Evolutionary conservation across 148 eudicot genomes (phyloP).

Genomic region (Silene uniflora): DNA sequence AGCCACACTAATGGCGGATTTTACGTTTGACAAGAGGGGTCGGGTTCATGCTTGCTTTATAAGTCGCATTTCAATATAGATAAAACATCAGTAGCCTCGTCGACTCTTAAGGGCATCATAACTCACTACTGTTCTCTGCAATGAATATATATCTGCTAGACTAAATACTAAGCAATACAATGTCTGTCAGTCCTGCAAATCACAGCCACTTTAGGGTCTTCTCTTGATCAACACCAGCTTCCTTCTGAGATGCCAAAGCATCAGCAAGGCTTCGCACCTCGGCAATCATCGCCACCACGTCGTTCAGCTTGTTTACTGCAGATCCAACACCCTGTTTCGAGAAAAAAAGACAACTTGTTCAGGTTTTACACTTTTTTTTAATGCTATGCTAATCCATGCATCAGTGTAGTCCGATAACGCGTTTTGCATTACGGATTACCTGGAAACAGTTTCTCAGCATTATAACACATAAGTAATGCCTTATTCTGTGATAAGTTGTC

Average conservation of each 20-base stretch:
- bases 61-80: no score
- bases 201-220: conserved; percentile 21
- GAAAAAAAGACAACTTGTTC: background rate
- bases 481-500: no score
- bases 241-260: conserved; percentile 34
- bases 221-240: conserved; percentile 20
- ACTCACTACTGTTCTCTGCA: background rate
- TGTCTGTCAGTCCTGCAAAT: conserved; percentile 6
- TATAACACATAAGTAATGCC: no score
- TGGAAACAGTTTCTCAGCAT: no score
- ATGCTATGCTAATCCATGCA: no score
- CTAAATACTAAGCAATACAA: background rate
- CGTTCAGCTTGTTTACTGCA: conserved; percentile 86
- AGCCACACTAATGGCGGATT: no score
- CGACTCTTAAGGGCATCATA: no score
- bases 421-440: no score
- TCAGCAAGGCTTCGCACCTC: conserved; percentile 74
- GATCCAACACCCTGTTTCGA: conserved; percentile 77
- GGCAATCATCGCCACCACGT: conserved; percentile 88
- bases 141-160: background rate
- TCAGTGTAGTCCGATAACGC: no score
- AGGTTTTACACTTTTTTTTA: background rate
- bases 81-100: no score
- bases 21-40: no score
- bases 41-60: no score